Evolutionary conservation across 495 filamentous ascomycete genomes (phyloP), one percentile per base, ranked within the genome.

Genomic region (Entonaema liquescens): DNA sequence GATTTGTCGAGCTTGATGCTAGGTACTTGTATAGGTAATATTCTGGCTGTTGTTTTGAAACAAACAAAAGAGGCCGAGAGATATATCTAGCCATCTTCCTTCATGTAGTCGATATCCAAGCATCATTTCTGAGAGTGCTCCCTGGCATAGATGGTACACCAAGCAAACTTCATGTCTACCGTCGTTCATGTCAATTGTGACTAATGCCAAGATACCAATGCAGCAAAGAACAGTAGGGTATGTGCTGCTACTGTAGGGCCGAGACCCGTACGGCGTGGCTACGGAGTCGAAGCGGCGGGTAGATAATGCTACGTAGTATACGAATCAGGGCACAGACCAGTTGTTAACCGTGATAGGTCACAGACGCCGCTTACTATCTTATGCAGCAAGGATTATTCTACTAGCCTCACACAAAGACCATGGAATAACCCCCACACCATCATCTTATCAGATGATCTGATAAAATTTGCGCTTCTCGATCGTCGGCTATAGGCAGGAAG

Each of bases 371-470:
- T 57, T 31, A 54, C 40, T 64, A 56, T 49, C 62, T 38, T 42
- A 53, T 52, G 26, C 12, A 59, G 42, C 62, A 62, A 28, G 63
- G 64, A 67, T 56, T 23, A 25, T n/a, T 19, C 49, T 47, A 17
- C 15, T 9, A 23, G 5, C 65, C 19, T 47, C 19, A 11, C 42
- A 23, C 42, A 47, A 47, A 47, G 38, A 70, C 52, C 61, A 21
- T 50, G 31, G 29, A 23, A n/a, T 12, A n/a, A 62, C 57, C 49
- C 54, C 68, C 64, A 53, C 47, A 11, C 26, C 49, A 29, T 55
- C 50, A 68, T 69, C 59, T 68, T 68, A 72, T 72, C 65, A 65
- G 65, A 72, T 68, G 8, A 72, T 72, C 65, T 65, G 70, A 72
- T 72, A 72, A 64, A 72, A 60, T 55, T 72, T 68, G 15, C 17